Evolutionary conservation across 768 basidiomycete genomes (phyloP), one percentile per base, ranked within the genome.

Genomic region (Nidularia sp.): DNA sequence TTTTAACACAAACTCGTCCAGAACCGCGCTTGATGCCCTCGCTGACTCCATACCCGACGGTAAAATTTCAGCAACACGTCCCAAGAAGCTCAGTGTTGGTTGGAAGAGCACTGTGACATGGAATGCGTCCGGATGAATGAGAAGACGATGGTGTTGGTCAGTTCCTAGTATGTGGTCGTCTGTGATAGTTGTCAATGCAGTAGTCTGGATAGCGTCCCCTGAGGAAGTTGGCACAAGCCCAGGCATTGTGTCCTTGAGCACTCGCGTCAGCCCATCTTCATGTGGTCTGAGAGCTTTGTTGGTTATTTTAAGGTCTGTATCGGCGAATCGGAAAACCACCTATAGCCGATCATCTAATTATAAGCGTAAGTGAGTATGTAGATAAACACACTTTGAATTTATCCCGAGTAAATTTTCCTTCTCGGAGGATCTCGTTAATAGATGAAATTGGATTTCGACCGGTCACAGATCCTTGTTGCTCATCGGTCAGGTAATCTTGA

Each of bases 91-190:
- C 18, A 97, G 72, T 9, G 94, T 96, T 0, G 97, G 96, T 56
- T 92, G 90, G 67, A 98, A 98, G n/a, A 99, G 76, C 12, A 93
- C 83, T 47, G 85, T 89, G 50, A 98, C 92, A 69, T 96, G 93
- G 72, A 98, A 98, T 2, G 93, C 92, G 62, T 98, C 90, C 1
- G 97, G 89, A 45, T 83, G 83, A 51, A 98, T 86, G 18, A 98
- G 78, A 33, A 90, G 74, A 45, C 89, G 81, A 70, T 98, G 97
- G 50, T 87, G 86, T 43, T 91, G 86, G 44, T 86, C 87, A 4
- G 75, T 75, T 9, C 85, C 85, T 5, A 87, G 75, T 52, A 86
- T 68, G 22, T 86, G 85, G 57, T 94, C 91, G 49, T 93, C 92
- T 13, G 79, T 76, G 34, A 83, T 75, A 49, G 72, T 80, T 22